Conservation (phyloP, 2,329 filamentous ascomycete genomes). For the Camillea tinctor region DNA sequence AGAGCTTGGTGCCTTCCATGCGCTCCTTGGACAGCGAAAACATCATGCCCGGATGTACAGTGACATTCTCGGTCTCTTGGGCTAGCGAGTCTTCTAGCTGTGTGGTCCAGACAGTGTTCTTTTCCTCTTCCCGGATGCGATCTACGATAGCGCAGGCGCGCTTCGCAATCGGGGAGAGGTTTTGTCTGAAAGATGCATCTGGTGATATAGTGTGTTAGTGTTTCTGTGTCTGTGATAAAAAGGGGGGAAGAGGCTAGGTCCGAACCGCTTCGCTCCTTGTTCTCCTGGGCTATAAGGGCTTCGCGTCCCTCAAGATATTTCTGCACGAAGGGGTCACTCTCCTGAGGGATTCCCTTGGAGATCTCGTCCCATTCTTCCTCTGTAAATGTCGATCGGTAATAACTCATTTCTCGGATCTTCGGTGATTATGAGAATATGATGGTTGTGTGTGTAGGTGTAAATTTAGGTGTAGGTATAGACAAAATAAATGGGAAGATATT, state of each 20-base stretch:
- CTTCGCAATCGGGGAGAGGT: conserved; percentile 74
- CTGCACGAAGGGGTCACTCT: conserved; percentile 73
- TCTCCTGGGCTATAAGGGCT: conserved; percentile 76
- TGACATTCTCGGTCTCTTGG: conserved; percentile 55
- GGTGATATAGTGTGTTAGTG: conserved; percentile 23
- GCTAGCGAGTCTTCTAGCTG: conserved; percentile 70
- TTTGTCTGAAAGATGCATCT: conserved; percentile 70
- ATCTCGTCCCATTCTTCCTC: conserved; percentile 61
- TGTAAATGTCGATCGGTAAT: conserved; percentile 27
- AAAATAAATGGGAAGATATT: not conserved
- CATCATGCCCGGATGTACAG: conserved; percentile 88
- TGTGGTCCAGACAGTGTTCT: conserved; percentile 71
- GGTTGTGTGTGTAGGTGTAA: too few species aligned
- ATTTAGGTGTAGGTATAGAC: too few species aligned
- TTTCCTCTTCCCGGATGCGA: conserved; percentile 76
- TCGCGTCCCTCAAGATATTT: conserved; percentile 77
- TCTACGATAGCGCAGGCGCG: conserved; percentile 79
- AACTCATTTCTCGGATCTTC: conserved; percentile 3
- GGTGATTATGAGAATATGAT: too few species aligned
- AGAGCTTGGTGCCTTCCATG: conserved; percentile 82
- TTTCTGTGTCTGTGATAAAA: conserved; percentile 23
- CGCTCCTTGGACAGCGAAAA: conserved; percentile 81
- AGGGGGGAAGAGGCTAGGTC: conserved; percentile 16
- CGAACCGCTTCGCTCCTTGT: conserved; percentile 76
- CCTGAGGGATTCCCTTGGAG: conserved; percentile 52